These are phyloP conservation scores for Laguncularia racemosa DNA, from an alignment of 345 rosid species.

Conservation along the genomic window DNA sequence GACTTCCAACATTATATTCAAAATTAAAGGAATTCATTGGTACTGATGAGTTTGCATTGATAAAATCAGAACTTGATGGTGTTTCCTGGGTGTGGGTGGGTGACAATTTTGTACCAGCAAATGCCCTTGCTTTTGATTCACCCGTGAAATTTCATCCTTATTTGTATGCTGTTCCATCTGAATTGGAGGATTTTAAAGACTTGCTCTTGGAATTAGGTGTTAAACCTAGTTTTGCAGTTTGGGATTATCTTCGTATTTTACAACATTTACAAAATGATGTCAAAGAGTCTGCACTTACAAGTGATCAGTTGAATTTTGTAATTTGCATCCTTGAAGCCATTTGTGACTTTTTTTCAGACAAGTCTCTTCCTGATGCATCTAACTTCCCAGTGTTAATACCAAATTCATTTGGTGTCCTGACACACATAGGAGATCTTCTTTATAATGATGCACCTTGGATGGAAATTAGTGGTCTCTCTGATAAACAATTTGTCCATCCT, in stretches of 20 bases:
- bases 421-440: conserved; percentile 53
- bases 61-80: conserved; percentile 59
- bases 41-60: conserved; percentile 44
- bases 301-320: conserved; percentile 71
- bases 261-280: conserved; percentile 58
- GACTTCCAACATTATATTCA: conserved; percentile 55
- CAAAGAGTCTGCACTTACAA: conserved; percentile 49
- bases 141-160: conserved; percentile 92
- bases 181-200: conserved; percentile 67
- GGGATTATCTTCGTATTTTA: conserved; percentile 72
- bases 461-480: conserved; percentile 48
- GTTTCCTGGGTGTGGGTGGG: conserved; percentile 94
- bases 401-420: conserved; percentile 60
- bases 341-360: conserved; percentile 55
- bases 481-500: conserved; percentile 75
- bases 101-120: conserved; percentile 73
- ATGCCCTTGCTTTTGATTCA: conserved; percentile 92
- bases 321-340: conserved; percentile 80
- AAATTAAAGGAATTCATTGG: conserved; percentile 55
- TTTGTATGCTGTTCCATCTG: conserved; percentile 95
- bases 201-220: conserved; percentile 80
- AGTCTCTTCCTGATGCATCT: conserved; percentile 42
- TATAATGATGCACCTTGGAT: conserved; percentile 99
- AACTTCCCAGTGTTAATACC: conserved; percentile 55
- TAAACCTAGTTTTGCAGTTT: conserved; percentile 65